These are phyloP conservation scores for Citrus trifoliata DNA, from an alignment of 345 rosid genomes.

Conservation along the genomic window DNA sequence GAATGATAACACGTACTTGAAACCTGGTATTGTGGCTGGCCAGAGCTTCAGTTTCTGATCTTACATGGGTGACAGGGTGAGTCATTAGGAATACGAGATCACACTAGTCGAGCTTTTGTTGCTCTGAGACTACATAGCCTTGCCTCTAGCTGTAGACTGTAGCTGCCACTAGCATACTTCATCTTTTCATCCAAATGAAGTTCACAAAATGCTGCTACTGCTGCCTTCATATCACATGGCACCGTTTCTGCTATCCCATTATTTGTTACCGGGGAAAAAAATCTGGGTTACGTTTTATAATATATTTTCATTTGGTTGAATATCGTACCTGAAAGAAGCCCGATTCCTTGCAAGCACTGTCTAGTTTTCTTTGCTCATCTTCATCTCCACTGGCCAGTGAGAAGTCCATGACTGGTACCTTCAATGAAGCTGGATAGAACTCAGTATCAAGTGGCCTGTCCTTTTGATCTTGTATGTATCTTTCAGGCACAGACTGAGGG, in stretches of 20 bases:
- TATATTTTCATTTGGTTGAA: background rate
- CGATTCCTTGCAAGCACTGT: slow-evolving; percentile 32
- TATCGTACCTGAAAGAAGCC: slow-evolving; percentile 30
- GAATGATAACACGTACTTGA: slow-evolving; percentile 20
- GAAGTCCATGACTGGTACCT: slow-evolving; percentile 19
- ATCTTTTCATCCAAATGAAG: slow-evolving; percentile 27
- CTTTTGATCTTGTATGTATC: slow-evolving; percentile 11
- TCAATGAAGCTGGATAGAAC: background rate
- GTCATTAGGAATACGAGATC: slow-evolving; percentile 15
- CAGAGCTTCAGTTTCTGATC: background rate
- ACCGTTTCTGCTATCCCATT: slow-evolving; percentile 13
- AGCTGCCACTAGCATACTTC: slow-evolving; percentile 14
- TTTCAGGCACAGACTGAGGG: slow-evolving; percentile 10
- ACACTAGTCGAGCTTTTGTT: slow-evolving; percentile 29
- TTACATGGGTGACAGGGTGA: background rate
- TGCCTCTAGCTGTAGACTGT: slow-evolving; percentile 18
- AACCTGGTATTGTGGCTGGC: background rate
- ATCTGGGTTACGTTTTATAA: background rate
- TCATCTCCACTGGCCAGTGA: slow-evolving; percentile 20
- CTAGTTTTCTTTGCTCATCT: slow-evolving; percentile 20
- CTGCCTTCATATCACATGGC: slow-evolving; percentile 12
- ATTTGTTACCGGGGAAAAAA: slow-evolving; percentile 9
- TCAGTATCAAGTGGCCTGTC: slow-evolving; percentile 8
- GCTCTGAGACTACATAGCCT: slow-evolving; percentile 22
- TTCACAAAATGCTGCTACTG: slow-evolving; percentile 22